Evolutionary conservation across 352 stramenopile genomes (phyloP), one percentile per base, ranked within the genome.

Genomic region (Phytopythium oedochilum): DNA sequence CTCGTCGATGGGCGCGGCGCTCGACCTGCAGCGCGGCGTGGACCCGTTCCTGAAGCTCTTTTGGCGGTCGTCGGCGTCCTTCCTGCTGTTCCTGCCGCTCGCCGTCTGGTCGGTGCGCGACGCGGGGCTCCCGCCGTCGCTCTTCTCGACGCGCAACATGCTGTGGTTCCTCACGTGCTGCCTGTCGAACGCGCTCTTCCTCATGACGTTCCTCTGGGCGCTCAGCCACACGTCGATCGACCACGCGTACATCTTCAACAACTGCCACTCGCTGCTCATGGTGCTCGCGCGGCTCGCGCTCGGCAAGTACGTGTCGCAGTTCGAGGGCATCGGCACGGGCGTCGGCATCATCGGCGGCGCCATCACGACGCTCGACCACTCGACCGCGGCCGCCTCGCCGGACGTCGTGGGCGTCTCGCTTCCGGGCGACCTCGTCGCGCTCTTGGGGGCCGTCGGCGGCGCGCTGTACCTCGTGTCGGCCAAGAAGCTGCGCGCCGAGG

Each of bases 231-330:
- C 84, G 44, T 92, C 82, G 8, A 88, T 90, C 56, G 76, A 82
- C 45, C 82, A 92, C 59, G 84, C 80, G 54, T 92, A 90, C 53
- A 91, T 92, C 59, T 91, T 92, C 73, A 92, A 94, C 69, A 94
- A 92, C 54, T 90, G 80, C 54, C 84, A 92, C 59, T 92, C 82
- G 56, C 61, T 92, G 47, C 68, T 92, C 23, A 87, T 94, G 69
- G 76, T 94, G 18, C 59, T 91, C 2, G 74, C 75, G 0, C 78
- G 80, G 4, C 51, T 90, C 20, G 32, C 86, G 0, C 63, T 88
- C 18, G 82, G 78, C 0, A 63, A 83, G 26, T 78, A 79, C 45
- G 75, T 94, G 17, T 84, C 75, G 17, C 71, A 88, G 61, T 88
- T 86, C 43, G 84, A 94, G 58, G 78, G 78, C 12, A 66, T 90